Evolutionary conservation across 768 basidiomycete species (phyloP), one percentile per base, ranked within the genome.

Genomic region (Russula ochroleuca): DNA sequence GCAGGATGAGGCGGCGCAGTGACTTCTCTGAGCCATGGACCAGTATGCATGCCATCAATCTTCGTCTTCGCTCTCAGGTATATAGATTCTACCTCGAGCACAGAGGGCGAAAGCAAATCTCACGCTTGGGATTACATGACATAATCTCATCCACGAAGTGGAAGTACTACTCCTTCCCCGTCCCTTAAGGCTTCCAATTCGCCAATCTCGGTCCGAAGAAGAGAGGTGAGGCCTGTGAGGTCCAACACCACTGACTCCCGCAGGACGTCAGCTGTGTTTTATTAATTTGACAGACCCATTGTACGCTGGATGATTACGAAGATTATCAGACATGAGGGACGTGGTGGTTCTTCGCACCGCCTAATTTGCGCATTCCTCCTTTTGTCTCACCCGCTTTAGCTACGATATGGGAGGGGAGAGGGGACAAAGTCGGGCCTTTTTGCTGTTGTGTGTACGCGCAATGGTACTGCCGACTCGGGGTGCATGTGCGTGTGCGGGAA

Each of bases 41-140:
- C 19, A n/a, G 19, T 31, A 35, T n/a, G 33, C 33, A 10, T 31
- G 49, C 15, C 25, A 31, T 53, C 52, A 14, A 14, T 15, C 37
- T 38, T 25, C 23, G 15, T 40, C 38, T 37, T 23, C 21, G 2
- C 15, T 25, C 53, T 10, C 21, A 15, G 23, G 23, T 28, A 11
- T 7, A 28, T 21, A 7, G 37, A 7, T 38, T 38, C 37, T 38
- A 13, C 3, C 19, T 23, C 21, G 14, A 37, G 21, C 7, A 15
- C 11, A 6, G 14, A 4, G 53, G 23, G 53, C 7, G 23, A 17
- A 23, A 40, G 23, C 38, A 31, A 40, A 40, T 55, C 53, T 40
- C 53, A 55, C 53, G 53, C 53, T 28, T 2, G 38, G 53, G 23
- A 17, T 35, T n/a, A 40, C 53, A 38, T 40, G 53, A 55, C 38